Percentiles rank a stretch among this genome's conserved stretches.
These are phyloP conservation scores for Cicer arietinum DNA, from an alignment of 306 rosid species.

Conservation along the genomic window DNA sequence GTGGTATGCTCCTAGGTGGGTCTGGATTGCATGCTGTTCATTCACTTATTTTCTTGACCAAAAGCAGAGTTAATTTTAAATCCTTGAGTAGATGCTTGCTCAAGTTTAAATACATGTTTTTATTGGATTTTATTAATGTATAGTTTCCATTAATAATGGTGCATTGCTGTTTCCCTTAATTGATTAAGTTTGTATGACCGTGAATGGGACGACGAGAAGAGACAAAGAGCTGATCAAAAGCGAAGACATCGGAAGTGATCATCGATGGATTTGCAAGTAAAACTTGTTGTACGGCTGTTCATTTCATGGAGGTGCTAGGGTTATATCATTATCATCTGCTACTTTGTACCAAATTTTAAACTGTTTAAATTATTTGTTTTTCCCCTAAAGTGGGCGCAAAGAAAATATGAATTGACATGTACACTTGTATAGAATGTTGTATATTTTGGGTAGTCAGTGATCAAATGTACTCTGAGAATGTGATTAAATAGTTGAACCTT, in stretches of 20 bases:
- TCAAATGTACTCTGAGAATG: slow-evolving; percentile 35
- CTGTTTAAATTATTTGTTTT: slow-evolving; percentile 39
- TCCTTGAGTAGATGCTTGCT: not conserved
- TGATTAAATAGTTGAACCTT: slow-evolving; percentile 35
- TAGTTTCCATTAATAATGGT: not conserved
- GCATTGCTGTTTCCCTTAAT: slow-evolving; percentile 61
- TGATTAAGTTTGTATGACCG: slow-evolving; percentile 73
- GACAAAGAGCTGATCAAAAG: slow-evolving; percentile 92
- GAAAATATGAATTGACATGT: slow-evolving; percentile 32
- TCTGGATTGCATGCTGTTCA: slow-evolving; percentile 25
- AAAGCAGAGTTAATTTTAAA: not conserved
- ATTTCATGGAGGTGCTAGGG: slow-evolving; percentile 29
- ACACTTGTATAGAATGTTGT: slow-evolving; percentile 61
- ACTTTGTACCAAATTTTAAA: slow-evolving; percentile 47
- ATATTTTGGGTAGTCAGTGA: slow-evolving; percentile 46
- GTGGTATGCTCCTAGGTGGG: slow-evolving; percentile 1
- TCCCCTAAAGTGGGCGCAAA: slow-evolving; percentile 33
- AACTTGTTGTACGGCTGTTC: slow-evolving; percentile 26
- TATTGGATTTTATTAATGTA: slow-evolving; percentile 26
- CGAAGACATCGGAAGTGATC: slow-evolving; percentile 87
- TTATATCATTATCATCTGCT: slow-evolving; percentile 35
- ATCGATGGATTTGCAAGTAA: not conserved
- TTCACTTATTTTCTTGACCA: slow-evolving; percentile 25
- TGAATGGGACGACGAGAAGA: slow-evolving; percentile 95
- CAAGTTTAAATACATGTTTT: slow-evolving; percentile 25